These are phyloP conservation scores for Leccinum uliginosum DNA, from an alignment of 768 basidiomycete genomes.

Conservation along the genomic window DNA sequence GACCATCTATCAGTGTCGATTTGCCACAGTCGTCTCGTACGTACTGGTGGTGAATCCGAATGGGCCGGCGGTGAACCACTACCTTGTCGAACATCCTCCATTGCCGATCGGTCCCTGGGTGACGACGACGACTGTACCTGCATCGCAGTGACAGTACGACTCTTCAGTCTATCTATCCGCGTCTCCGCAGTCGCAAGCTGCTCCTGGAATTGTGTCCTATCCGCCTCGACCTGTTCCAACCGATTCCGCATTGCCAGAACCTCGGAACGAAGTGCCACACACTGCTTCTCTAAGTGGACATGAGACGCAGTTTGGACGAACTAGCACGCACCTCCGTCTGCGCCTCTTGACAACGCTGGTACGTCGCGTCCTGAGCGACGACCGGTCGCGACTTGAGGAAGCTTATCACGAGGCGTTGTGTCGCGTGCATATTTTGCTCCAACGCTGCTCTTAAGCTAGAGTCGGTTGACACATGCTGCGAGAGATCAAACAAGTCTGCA, in stretches of 20 bases:
- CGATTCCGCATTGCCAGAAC: conserved; percentile 45
- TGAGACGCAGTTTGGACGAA: neutral
- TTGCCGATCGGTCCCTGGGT: conserved; percentile 27
- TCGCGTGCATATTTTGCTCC: conserved; percentile 52
- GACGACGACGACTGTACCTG: conserved; percentile 36
- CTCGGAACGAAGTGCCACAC: conserved; percentile 54
- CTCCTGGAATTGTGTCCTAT: conserved; percentile 45
- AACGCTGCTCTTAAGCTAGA: conserved; percentile 39
- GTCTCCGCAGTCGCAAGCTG: conserved; percentile 55
- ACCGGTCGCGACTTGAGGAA: conserved; percentile 41
- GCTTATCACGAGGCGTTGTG: conserved; percentile 53
- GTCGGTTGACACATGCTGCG: conserved; percentile 30
- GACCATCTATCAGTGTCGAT: conserved; percentile 32
- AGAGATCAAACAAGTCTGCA: conserved; percentile 30
- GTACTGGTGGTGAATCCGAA: conserved; percentile 68
- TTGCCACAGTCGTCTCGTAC: conserved; percentile 41
- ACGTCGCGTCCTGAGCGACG: conserved; percentile 36
- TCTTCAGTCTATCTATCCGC: conserved; percentile 57
- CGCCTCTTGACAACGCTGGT: conserved; percentile 46
- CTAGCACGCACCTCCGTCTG: conserved; percentile 54
- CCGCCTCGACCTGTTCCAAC: conserved; percentile 46
- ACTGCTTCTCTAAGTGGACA: conserved; percentile 36
- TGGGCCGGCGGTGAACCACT: conserved; percentile 45
- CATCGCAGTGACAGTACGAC: conserved; percentile 47
- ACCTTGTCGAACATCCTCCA: conserved; percentile 27